Evolutionary conservation across 805 yeast species (phyloP).

Genomic region (Candida nanaspora): DNA sequence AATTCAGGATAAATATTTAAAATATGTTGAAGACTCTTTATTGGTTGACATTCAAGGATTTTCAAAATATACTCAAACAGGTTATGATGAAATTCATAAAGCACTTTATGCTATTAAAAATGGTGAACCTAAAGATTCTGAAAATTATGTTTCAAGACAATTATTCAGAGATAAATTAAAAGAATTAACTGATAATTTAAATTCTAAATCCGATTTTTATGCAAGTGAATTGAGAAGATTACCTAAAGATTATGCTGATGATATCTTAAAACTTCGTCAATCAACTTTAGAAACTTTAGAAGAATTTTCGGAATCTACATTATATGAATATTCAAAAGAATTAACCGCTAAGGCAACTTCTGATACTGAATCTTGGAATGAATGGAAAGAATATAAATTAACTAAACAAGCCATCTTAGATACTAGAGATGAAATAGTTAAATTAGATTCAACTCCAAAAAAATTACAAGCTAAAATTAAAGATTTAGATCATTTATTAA

Average conservation of each 20-base stretch:
- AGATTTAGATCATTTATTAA: conserved; percentile 38
- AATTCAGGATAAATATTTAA: conserved; percentile 20
- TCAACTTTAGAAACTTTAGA: conserved; percentile 59
- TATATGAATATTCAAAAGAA: conserved; percentile 56
- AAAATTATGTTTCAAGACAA: conserved; percentile 35
- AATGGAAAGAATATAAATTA: conserved; percentile 55
- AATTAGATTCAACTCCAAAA: conserved; percentile 24
- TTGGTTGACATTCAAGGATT: conserved; percentile 28
- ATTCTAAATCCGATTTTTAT: conserved; percentile 24
- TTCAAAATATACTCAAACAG: conserved; percentile 18
- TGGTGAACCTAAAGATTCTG: conserved; percentile 8
- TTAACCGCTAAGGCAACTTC: conserved; percentile 32
- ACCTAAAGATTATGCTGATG: conserved; percentile 26
- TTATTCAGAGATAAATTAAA: conserved; percentile 37
- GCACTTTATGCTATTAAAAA: conserved; percentile 15
- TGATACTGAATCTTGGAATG: conserved; percentile 34
- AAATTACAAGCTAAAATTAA: conserved; percentile 25
- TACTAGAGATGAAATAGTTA: conserved; percentile 46
- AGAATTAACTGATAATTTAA: conserved; percentile 23
- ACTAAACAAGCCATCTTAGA: conserved; percentile 48
- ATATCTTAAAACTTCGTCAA: conserved; percentile 25
- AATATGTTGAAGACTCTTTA: conserved; percentile 22
- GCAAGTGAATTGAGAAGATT: conserved; percentile 23
- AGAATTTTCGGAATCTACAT: conserved; percentile 63
- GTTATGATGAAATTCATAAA: conserved; percentile 20